Percentiles rank a stretch among this genome's conserved stretches.
Conservation (phyloP, 805 yeast species). For the Saturnispora dispora region DNA sequence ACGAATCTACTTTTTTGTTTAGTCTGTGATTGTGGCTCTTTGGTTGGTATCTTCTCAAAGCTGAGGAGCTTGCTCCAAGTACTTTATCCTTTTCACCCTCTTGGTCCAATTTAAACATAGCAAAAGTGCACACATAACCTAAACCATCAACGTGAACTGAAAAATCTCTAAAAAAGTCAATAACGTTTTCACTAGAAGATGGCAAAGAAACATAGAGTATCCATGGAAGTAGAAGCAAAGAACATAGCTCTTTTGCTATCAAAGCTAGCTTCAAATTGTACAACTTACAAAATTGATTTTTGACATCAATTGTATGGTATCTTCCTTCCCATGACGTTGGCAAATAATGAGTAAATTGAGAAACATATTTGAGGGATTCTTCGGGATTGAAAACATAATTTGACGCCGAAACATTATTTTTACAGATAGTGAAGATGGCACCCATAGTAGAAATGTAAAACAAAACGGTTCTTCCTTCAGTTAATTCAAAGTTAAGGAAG, state of each 20-base stretch:
- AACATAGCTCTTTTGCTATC: slow-evolving; percentile 67
- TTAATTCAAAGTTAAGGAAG: slow-evolving; percentile 80
- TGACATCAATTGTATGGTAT: slow-evolving; percentile 78
- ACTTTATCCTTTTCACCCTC: slow-evolving; percentile 28
- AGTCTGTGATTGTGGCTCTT: slow-evolving; percentile 15
- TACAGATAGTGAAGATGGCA: slow-evolving; percentile 75
- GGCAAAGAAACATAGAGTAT: slow-evolving; percentile 83
- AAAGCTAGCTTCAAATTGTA: slow-evolving; percentile 68
- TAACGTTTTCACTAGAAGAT: slow-evolving; percentile 57
- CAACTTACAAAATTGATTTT: slow-evolving; percentile 68
- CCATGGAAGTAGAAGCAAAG: slow-evolving; percentile 79
- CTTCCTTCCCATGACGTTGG: slow-evolving; percentile 83
- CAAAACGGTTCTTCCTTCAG: slow-evolving; percentile 69
- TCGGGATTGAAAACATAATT: slow-evolving; percentile 82
- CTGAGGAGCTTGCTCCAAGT: slow-evolving; percentile 6
- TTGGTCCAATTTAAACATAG: slow-evolving; percentile 78
- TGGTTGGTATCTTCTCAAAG: slow-evolving; percentile 6
- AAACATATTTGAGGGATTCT: slow-evolving; percentile 66
- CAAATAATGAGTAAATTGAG: slow-evolving; percentile 82
- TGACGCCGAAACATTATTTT: slow-evolving; percentile 58
- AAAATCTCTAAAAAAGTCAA: slow-evolving; percentile 86
- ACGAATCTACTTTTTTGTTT: slow-evolving; percentile 17
- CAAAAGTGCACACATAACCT: slow-evolving; percentile 90
- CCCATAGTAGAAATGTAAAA: slow-evolving; percentile 88
- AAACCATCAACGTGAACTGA: slow-evolving; percentile 89